Base-by-base conservation (phyloP, 1,139 yeast genomes). In the Scheffersomyces stambukii region DNA sequence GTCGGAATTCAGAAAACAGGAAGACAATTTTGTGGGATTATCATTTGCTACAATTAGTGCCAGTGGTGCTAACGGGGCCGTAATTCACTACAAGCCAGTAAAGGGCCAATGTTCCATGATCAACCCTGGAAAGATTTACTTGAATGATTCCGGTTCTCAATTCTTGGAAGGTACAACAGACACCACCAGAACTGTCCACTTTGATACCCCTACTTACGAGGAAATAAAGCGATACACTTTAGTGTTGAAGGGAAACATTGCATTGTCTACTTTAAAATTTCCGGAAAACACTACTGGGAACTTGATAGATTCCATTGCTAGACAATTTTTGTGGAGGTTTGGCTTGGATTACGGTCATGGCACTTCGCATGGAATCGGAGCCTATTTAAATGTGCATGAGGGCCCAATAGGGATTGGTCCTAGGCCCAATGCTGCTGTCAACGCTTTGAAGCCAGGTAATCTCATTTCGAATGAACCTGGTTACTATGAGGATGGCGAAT, bases 351-450 rank as follows among this genome's bases (percentile, higher is more conserved):
- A 91, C 57, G 77, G 82, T 31, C 99, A 93, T 54, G 97, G 98
- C 16, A 93, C 98, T 1, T 93, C 96, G 2, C 99, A 93, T 55
- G 98, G 98, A n/a, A 78, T 93, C 29, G 98, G 96, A 4, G 70
- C 95, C 1, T 91, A 67, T 51, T 72, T 93, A 41, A 91, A 91
- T 50, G 98, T 91, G 23, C 98, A 93, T 53, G 97, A 93, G 52
- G 95, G 95, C 4, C 98, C 98, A 9, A 78, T 89, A 35, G 96
- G 97, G 7, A 82, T 91, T 45, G 93, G 96, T 2, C 75, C 79
- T 43, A 70, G 83, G 42, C 65, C 68, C 18, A 54, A 54, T 24
- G 69, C 69, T n/a, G 62, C 72, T 7, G 44, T 50, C 7, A 60
- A 66, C 23, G 57, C 71, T 2, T 64, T 83, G 35, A 60, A 70